Conservation (phyloP, 1,139 yeast species). For the Pichia norvegensis region DNA sequence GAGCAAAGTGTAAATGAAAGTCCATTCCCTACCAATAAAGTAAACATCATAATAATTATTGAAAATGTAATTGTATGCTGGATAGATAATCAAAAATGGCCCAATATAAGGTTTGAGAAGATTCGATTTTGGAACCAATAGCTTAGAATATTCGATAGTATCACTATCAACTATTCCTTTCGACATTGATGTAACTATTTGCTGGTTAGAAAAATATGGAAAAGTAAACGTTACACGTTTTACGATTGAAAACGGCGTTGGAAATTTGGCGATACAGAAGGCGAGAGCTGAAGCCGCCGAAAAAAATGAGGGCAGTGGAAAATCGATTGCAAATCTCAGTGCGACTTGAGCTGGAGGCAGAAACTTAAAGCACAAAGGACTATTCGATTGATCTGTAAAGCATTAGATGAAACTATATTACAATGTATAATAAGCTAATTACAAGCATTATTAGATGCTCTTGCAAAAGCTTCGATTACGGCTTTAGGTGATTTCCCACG, state of each 20-base stretch:
- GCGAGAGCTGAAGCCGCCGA: too few species aligned
- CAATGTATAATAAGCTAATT: background rate
- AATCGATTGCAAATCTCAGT: too few species aligned
- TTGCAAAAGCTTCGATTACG: conserved; percentile 70
- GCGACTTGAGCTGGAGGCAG: too few species aligned
- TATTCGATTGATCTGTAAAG: too few species aligned
- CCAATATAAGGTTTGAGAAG: conserved; percentile 69
- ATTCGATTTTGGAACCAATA: conserved; percentile 62
- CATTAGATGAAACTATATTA: background rate
- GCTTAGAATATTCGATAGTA: conserved; percentile 54
- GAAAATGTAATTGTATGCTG: conserved; percentile 63
- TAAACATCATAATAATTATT: conserved; percentile 65
- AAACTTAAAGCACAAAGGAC: too few species aligned
- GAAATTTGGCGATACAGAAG: too few species aligned
- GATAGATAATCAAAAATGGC: conserved; percentile 79
- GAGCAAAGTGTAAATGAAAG: conserved; percentile 76
- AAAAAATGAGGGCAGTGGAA: too few species aligned
- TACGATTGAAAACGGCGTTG: background rate
- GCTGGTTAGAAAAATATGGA: background rate
- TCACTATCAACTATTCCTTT: conserved; percentile 42
- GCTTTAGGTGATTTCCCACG: conserved; percentile 91
- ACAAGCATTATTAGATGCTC: background rate
- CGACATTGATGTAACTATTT: conserved; percentile 14
- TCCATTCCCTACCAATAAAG: conserved; percentile 73
- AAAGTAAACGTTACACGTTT: background rate